phyloP scores from a whole-genome alignment of 2,329 filamentous ascomycete species.

The Penicillium sp. region DNA sequence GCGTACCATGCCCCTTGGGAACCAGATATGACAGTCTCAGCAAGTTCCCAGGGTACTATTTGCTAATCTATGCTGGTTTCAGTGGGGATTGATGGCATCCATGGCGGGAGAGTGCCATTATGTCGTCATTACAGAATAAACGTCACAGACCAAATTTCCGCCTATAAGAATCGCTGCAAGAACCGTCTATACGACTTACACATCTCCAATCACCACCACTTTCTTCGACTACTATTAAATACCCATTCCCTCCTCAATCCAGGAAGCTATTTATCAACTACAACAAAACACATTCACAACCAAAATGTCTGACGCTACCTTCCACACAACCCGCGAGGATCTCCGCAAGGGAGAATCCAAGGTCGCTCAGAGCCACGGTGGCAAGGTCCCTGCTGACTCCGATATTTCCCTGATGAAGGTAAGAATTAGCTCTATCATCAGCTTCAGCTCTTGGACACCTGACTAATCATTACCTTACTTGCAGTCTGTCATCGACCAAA shows the following conservation, averaged over 20 bases:
- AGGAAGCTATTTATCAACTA: background rate
- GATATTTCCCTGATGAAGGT: slow-evolving; percentile 51
- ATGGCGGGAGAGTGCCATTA: slow-evolving; percentile 6
- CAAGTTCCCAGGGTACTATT: background rate
- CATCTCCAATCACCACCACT: background rate
- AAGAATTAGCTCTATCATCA: background rate
- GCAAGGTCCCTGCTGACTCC: slow-evolving; percentile 46
- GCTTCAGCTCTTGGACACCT: background rate
- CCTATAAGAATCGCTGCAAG: slow-evolving; percentile 3
- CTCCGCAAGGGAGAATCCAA: slow-evolving; percentile 50
- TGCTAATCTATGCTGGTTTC: background rate
- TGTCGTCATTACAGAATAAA: slow-evolving; percentile 22
- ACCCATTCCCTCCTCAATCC: background rate
- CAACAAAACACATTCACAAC: background rate
- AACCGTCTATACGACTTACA: background rate
- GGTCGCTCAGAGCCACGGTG: slow-evolving; percentile 40
- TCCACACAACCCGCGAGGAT: slow-evolving; percentile 51
- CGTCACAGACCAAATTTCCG: slow-evolving; percentile 12
- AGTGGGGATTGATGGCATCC: slow-evolving; percentile 5
- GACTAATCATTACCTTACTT: background rate
- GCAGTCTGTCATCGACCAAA: slow-evolving; percentile 42
- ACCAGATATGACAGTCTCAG: background rate
- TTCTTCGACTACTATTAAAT: background rate
- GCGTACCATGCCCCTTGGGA: background rate
- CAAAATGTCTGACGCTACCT: slow-evolving; percentile 42